A percentile compares a stretch with the other conserved stretches of the same genome.
Evolutionary conservation across 1,139 yeast genomes (phyloP).

Genomic region (Geotrichum citri-aurantii): DNA sequence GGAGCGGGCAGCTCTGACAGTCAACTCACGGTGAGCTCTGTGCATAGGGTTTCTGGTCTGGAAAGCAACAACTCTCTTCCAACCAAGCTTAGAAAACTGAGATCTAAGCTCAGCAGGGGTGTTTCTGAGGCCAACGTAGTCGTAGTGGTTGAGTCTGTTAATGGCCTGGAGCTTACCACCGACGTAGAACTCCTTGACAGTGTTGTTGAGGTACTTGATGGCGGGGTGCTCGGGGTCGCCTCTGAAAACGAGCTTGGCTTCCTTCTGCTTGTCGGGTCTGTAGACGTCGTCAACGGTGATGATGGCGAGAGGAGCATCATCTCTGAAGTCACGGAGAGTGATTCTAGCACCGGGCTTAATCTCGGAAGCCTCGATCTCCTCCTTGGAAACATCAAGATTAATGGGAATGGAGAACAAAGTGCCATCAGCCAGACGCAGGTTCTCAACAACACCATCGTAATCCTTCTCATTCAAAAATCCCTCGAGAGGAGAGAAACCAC

Average conservation of each 20-base stretch:
- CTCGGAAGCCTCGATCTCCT: conserved; percentile 42
- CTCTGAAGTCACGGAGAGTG: conserved; percentile 76
- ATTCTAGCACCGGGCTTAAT: conserved; percentile 56
- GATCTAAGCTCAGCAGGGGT: conserved; percentile 86
- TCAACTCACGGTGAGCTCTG: conserved; percentile 93
- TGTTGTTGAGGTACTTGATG: conserved; percentile 60
- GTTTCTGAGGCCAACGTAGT: conserved; percentile 78
- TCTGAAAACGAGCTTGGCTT: conserved; percentile 83
- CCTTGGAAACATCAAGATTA: conserved; percentile 67
- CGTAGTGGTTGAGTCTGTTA: conserved; percentile 81
- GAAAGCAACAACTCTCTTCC: conserved; percentile 93
- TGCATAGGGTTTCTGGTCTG: conserved; percentile 99
- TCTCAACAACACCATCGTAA: conserved; percentile 71
- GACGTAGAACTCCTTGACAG: conserved; percentile 76
- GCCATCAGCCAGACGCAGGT: conserved; percentile 71
- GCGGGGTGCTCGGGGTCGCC: conserved; percentile 99
- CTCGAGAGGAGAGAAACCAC: conserved; percentile 89
- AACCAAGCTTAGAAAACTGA: conserved; percentile 72
- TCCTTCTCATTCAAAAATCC: conserved; percentile 82
- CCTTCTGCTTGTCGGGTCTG: conserved; percentile 69
- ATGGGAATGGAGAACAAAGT: conserved; percentile 91
- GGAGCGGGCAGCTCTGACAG: conserved; percentile 88
- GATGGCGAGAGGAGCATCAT: conserved; percentile 73
- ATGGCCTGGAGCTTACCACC: conserved; percentile 89
- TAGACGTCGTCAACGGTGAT: conserved; percentile 73